A percentile compares a stretch with the other conserved stretches of the same genome.
Conservation (phyloP, 2,329 filamentous ascomycete species). For the Lecanicillium sp. region DNA sequence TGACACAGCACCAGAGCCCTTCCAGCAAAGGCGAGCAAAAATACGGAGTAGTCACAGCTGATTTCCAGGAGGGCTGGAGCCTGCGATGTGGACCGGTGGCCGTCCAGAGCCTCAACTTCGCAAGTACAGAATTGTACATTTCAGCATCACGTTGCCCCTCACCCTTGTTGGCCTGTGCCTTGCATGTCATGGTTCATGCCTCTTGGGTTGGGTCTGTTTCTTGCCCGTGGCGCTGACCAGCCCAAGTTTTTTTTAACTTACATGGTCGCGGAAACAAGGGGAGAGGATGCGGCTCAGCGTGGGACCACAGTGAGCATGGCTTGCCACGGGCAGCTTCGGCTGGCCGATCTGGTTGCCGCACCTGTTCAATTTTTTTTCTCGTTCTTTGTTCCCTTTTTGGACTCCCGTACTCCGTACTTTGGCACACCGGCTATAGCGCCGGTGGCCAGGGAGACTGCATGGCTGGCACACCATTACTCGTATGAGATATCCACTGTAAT, state of each 20-base stretch:
- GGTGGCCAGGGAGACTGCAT: neutral
- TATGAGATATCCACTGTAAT: slow-evolving; percentile 3
- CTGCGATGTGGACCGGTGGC: no score
- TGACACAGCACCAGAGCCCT: no score
- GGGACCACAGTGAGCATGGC: slow-evolving; percentile 7
- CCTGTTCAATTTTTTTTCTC: neutral
- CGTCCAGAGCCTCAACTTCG: no score
- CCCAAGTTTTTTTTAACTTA: no score
- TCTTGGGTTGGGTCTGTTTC: no score
- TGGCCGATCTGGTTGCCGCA: slow-evolving; percentile 1
- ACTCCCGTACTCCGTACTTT: no score
- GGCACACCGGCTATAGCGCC: neutral
- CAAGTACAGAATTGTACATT: neutral
- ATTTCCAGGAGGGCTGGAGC: no score
- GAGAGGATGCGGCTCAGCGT: slow-evolving; percentile 14
- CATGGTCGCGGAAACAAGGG: no score
- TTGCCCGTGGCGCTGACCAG: no score
- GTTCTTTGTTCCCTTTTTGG: neutral
- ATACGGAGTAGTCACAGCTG: no score
- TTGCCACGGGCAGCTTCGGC: slow-evolving; percentile 13
- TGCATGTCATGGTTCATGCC: no score
- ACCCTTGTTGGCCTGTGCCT: neutral
- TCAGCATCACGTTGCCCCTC: neutral
- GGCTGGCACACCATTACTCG: slow-evolving; percentile 7
- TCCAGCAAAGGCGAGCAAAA: no score